These are phyloP conservation scores for Chrysochromulina parva DNA, from an alignment of 78 protist species.

Conservation along the genomic window DNA sequence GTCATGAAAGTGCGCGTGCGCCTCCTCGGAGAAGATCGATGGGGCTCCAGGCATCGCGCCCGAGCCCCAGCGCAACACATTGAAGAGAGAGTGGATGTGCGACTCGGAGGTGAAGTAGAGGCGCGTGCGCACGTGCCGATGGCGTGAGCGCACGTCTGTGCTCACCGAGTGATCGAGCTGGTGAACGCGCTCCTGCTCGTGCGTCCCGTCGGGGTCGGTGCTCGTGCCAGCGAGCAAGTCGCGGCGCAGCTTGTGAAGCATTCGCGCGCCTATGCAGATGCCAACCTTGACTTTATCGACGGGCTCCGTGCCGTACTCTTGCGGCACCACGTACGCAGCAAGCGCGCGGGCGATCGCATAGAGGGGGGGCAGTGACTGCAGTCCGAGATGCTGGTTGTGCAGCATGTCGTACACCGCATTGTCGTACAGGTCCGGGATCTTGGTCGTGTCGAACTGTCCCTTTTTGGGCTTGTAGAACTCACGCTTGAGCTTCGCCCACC, in stretches of 20 bases:
- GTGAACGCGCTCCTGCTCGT: slow-evolving; percentile 36
- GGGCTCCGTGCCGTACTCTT: slow-evolving; percentile 48
- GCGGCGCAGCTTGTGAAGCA: slow-evolving; percentile 22
- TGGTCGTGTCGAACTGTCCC: slow-evolving; percentile 35
- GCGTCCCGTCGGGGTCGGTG: background rate
- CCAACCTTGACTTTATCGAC: slow-evolving; percentile 38
- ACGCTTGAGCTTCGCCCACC: slow-evolving; percentile 57
- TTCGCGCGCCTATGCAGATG: background rate
- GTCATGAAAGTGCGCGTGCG: background rate
- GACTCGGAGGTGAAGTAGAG: slow-evolving; percentile 77
- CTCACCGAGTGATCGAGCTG: background rate
- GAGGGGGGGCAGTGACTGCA: background rate
- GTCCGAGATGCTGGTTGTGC: slow-evolving; percentile 50
- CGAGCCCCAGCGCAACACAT: slow-evolving; percentile 35
- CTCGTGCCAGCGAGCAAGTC: background rate
- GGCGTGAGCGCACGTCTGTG: background rate
- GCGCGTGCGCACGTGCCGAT: slow-evolving; percentile 61
- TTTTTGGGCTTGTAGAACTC: slow-evolving; percentile 37
- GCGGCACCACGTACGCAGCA: slow-evolving; percentile 42
- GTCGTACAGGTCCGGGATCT: slow-evolving; percentile 74
- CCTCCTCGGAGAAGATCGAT: background rate
- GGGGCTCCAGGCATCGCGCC: background rate
- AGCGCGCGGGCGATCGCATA: background rate
- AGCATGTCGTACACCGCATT: slow-evolving; percentile 50
- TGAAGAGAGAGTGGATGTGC: slow-evolving; percentile 67